A percentile compares a stretch with the other conserved stretches of the same genome.
These are phyloP conservation scores for Diatrype stigma DNA, from an alignment of 2,329 filamentous ascomycete genomes.

Conservation along the genomic window DNA sequence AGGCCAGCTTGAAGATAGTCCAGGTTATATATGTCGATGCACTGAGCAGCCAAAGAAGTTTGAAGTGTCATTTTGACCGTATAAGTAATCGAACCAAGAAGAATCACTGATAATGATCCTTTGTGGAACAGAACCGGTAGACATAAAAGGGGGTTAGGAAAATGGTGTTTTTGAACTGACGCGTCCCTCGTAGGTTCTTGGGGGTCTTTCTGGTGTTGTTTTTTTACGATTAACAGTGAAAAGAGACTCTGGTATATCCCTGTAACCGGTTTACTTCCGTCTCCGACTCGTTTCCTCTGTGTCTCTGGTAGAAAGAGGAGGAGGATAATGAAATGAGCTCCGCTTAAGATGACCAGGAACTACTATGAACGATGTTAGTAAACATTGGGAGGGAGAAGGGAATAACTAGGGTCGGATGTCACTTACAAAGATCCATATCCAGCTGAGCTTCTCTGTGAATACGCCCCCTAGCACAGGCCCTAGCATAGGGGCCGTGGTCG, in stretches of 20 bases:
- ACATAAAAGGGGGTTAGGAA: slow-evolving; percentile 12
- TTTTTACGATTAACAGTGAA: background rate
- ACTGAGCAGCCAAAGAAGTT: slow-evolving; percentile 3
- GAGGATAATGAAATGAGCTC: slow-evolving; percentile 2
- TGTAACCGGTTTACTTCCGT: slow-evolving; percentile 3
- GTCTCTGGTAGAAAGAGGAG: slow-evolving; percentile 8
- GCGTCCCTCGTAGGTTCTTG: background rate
- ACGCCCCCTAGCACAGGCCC: slow-evolving; percentile 7
- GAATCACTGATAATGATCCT: slow-evolving; percentile 3
- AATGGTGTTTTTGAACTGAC: background rate
- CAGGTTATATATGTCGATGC: slow-evolving; percentile 12
- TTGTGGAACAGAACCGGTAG: slow-evolving; percentile 6
- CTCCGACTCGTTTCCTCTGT: slow-evolving; percentile 5
- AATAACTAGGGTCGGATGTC: too few relatives aligned
- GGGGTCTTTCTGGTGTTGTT: background rate
- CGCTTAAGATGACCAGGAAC: slow-evolving; percentile 8
- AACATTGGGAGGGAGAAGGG: too few relatives aligned
- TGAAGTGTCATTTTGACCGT: slow-evolving; percentile 9
- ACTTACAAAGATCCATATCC: slow-evolving; percentile 7
- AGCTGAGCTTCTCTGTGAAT: slow-evolving; percentile 3
- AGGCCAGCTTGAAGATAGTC: slow-evolving; percentile 10
- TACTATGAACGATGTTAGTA: background rate
- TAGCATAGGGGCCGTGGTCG: slow-evolving; percentile 1
- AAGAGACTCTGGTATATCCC: background rate
- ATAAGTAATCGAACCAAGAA: slow-evolving; percentile 11